phyloP scores from a whole-genome alignment of 169 alveolate genomes.

The Prorocentrum cordatum region DNA sequence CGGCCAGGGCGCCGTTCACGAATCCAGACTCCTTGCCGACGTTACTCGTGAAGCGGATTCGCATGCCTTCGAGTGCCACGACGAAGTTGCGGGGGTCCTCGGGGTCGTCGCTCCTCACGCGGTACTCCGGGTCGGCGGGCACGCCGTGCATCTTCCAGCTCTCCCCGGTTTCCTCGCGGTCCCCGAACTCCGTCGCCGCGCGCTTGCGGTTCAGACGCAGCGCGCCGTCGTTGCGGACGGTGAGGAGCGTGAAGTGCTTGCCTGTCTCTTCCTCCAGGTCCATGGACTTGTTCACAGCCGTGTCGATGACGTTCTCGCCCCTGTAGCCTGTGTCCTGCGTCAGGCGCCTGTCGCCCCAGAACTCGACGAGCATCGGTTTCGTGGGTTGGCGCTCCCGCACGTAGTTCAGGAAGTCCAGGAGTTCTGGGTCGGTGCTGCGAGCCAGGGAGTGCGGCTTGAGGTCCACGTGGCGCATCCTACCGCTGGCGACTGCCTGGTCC shows the following conservation, averaged over 20 bases:
- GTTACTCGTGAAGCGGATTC: not conserved
- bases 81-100: too few species aligned
- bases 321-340: too few species aligned
- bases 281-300: too few species aligned
- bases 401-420: not conserved
- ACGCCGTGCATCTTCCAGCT: too few species aligned
- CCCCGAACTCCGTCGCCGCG: too few species aligned
- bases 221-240: conserved; percentile 9
- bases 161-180: too few species aligned
- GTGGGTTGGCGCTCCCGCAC: conserved; percentile 4
- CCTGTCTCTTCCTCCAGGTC: not conserved
- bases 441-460: not conserved
- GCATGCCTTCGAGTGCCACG: too few species aligned
- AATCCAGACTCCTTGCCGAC: not conserved
- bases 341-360: too few species aligned
- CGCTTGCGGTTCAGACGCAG: not conserved
- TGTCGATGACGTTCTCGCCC: too few species aligned
- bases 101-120: too few species aligned
- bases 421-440: not conserved
- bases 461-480: not conserved
- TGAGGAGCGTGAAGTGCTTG: conserved; percentile 13
- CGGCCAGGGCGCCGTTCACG: not conserved
- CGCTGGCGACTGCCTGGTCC: not conserved
- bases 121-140: too few species aligned
- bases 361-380: too few species aligned